Evolutionary conservation across 2,329 filamentous ascomycete genomes (phyloP).

Genomic region (Fusarium udum): DNA sequence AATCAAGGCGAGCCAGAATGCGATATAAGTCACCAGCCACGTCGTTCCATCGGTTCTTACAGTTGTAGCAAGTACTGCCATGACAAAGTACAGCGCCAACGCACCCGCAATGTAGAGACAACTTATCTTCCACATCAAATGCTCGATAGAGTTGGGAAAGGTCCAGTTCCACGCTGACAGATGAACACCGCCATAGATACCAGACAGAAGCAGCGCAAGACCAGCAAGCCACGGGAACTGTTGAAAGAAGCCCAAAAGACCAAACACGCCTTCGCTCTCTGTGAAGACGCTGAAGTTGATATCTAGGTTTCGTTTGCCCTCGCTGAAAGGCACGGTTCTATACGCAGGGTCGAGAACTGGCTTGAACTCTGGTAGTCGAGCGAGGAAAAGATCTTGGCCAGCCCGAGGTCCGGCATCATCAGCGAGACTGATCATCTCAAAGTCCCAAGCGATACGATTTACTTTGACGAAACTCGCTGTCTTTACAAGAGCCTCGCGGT

Average conservation of each 20-base stretch:
- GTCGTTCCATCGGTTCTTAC: background rate
- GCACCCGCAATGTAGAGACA: background rate
- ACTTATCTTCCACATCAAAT: background rate
- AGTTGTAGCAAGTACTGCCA: background rate
- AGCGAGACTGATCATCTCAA: background rate
- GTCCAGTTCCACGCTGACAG: constrained; percentile 5
- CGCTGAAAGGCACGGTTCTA: constrained; percentile 7
- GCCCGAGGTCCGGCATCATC: background rate
- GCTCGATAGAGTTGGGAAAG: background rate
- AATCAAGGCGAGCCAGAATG: background rate
- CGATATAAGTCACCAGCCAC: constrained; percentile 1
- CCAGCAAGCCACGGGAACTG: constrained; percentile 8
- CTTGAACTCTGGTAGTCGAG: background rate
- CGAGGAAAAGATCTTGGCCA: constrained; percentile 5
- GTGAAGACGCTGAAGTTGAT: constrained; percentile 8
- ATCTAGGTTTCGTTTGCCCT: background rate
- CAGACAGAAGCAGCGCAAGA: background rate
- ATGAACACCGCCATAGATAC: background rate
- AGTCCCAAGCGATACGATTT: background rate
- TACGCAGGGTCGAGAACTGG: constrained; percentile 2
- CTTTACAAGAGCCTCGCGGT: background rate
- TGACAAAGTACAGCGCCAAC: background rate
- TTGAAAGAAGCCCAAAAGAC: constrained; percentile 1
- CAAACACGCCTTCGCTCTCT: background rate
- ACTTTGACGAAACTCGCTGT: background rate